phyloP scores from a whole-genome alignment of 78 protist genomes.

The Speleostelium caveatum region DNA sequence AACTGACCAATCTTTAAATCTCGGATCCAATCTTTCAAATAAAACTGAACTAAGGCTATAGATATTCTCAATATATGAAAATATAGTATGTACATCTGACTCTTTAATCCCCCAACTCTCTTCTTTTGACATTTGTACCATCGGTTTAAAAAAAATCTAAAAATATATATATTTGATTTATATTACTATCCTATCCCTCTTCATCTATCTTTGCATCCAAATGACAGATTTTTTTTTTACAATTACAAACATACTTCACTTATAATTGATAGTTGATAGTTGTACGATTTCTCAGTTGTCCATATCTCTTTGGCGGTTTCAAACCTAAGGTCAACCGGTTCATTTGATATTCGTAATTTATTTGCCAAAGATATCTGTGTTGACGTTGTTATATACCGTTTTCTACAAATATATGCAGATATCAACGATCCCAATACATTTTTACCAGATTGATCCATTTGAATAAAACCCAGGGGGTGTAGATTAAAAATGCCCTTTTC shows the following conservation, averaged over 20 bases:
- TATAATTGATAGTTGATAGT: conserved; percentile 21
- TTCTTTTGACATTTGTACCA: background rate
- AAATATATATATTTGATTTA: background rate
- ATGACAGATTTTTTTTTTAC: too few relatives aligned
- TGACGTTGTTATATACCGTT: too few relatives aligned
- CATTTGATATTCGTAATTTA: too few relatives aligned
- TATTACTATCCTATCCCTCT: background rate
- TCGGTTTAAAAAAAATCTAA: conserved; percentile 35
- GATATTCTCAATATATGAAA: conserved; percentile 67
- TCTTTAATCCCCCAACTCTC: conserved; percentile 19
- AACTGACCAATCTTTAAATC: conserved; percentile 2
- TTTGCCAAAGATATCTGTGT: too few relatives aligned
- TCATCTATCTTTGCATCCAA: conserved; percentile 10
- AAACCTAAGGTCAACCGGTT: too few relatives aligned
- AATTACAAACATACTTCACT: conserved; percentile 58
- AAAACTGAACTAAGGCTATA: conserved; percentile 22
- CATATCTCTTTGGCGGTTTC: conserved; percentile 58
- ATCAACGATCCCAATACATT: too few relatives aligned
- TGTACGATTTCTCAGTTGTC: conserved; percentile 65
- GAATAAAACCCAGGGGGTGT: too few relatives aligned
- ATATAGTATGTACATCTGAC: conserved; percentile 37
- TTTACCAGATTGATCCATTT: too few relatives aligned
- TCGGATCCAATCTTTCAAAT: conserved; percentile 45
- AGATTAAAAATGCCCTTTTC: too few relatives aligned
- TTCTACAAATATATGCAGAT: too few relatives aligned